phyloP scores from a whole-genome alignment of 371 early-diverging fungal species.

The Actinomortierella wolfii region DNA sequence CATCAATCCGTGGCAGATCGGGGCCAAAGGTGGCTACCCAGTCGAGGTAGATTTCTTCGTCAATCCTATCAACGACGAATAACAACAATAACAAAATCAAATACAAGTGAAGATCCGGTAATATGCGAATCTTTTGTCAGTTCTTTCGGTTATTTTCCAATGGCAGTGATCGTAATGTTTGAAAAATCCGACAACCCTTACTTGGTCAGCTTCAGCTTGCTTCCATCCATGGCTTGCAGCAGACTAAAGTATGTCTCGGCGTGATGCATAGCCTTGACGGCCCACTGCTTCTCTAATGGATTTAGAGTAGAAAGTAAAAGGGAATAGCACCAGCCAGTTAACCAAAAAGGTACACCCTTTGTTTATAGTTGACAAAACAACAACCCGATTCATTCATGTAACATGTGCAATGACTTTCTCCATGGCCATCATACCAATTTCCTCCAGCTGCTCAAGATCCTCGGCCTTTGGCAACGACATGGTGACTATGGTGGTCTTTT shows the following conservation, averaged over 20 bases:
- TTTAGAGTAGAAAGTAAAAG: background rate
- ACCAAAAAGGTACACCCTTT: background rate
- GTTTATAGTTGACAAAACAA: background rate
- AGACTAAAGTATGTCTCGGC: conserved; percentile 92
- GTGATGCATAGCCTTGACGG: conserved; percentile 92
- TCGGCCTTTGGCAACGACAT: conserved; percentile 81
- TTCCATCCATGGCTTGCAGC: conserved; percentile 67
- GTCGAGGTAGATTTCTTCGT: conserved; percentile 82
- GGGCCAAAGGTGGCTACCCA: conserved; percentile 67
- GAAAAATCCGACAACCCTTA: conserved; percentile 30
- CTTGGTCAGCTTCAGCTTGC: conserved; percentile 81
- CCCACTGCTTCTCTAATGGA: conserved; percentile 86
- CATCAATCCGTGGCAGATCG: conserved; percentile 65
- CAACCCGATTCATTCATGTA: background rate
- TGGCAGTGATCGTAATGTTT: background rate
- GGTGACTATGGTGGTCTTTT: background rate
- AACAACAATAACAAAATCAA: background rate
- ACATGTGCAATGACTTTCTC: background rate
- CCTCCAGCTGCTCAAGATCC: conserved; percentile 77
- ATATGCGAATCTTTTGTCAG: background rate
- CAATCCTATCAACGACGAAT: conserved; percentile 55
- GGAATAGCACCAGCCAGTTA: conserved; percentile 2
- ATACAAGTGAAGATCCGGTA: background rate
- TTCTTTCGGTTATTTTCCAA: background rate
- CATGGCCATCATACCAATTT: conserved; percentile 65